Conservation (phyloP, 1,284 basidiomycete species). For the Gastroboletus turbinatus region DNA sequence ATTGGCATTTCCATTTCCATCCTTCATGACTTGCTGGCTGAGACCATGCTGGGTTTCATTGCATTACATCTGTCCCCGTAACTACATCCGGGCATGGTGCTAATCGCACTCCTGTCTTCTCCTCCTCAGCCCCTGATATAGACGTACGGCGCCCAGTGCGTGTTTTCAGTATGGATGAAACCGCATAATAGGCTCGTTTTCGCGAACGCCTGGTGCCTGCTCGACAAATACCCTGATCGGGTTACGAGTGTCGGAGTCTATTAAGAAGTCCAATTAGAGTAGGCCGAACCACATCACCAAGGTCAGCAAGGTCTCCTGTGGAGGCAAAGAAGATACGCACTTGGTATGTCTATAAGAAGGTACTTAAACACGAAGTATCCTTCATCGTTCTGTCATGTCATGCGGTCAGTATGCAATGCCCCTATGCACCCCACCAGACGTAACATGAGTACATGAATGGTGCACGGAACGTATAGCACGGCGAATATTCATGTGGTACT, state of each 20-base stretch:
- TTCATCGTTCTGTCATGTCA: conserved; percentile 56
- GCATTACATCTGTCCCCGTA: conserved; percentile 21
- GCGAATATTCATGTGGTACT: conserved; percentile 1
- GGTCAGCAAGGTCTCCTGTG: conserved; percentile 5
- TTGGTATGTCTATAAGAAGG: conserved; percentile 75
- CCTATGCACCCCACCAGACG: conserved; percentile 4
- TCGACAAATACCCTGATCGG: conserved; percentile 72
- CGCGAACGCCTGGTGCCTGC: conserved; percentile 60
- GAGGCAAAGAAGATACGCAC: conserved; percentile 44
- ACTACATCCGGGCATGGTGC: conserved; percentile 15
- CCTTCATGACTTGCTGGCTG: conserved; percentile 8
- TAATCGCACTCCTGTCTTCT: conserved; percentile 6
- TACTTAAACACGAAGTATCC: conserved; percentile 79
- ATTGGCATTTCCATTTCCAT: conserved; percentile 9
- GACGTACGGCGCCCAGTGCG: conserved; percentile 7
- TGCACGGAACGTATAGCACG: background rate
- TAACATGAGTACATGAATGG: background rate
- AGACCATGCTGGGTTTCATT: conserved; percentile 22
- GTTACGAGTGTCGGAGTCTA: conserved; percentile 63
- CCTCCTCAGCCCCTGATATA: conserved; percentile 10
- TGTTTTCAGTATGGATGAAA: conserved; percentile 48
- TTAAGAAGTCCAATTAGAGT: conserved; percentile 7
- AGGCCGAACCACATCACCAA: background rate
- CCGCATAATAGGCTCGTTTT: conserved; percentile 69
- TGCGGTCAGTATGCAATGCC: conserved; percentile 10